Percentiles rank a stretch among this genome's conserved stretches.
phyloP scores from a whole-genome alignment of 2,329 filamentous ascomycete species.

The Microascus cirrosus region DNA sequence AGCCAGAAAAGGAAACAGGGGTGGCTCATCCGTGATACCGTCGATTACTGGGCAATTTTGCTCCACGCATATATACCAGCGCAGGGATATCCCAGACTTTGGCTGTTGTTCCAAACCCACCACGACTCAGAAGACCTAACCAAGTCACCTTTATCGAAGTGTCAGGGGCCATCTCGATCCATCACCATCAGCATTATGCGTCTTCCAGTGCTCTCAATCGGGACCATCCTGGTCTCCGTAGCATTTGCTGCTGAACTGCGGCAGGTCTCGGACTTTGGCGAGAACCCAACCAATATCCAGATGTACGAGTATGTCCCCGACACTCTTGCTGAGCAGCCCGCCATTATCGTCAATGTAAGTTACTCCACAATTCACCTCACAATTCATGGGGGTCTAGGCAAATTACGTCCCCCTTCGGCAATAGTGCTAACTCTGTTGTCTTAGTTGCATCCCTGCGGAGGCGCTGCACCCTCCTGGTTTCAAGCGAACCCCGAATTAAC shows the following conservation, averaged over 20 bases:
- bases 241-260: slow-evolving; percentile 15
- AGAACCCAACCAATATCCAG: slow-evolving; percentile 12
- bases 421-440: neutral
- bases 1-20: too few relatives aligned
- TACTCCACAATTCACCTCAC: neutral
- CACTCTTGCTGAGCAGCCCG: slow-evolving; percentile 24
- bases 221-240: neutral
- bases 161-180: too few relatives aligned
- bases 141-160: too few relatives aligned
- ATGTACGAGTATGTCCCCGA: slow-evolving; percentile 21
- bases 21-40: too few relatives aligned
- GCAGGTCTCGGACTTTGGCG: slow-evolving; percentile 27
- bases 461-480: slow-evolving; percentile 36
- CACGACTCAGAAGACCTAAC: too few relatives aligned
- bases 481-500: slow-evolving; percentile 31
- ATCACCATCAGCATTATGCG: too few relatives aligned
- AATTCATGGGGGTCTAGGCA: too few relatives aligned
- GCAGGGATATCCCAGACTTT: too few relatives aligned
- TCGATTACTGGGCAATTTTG: too few relatives aligned
- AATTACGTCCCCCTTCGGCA: too few relatives aligned
- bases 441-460: slow-evolving; percentile 23
- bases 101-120: too few relatives aligned
- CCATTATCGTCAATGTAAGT: slow-evolving; percentile 26
- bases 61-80: too few relatives aligned
- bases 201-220: neutral